phyloP scores from a whole-genome alignment of 176 grass and related monocot species.

The Paspalum notatum region DNA sequence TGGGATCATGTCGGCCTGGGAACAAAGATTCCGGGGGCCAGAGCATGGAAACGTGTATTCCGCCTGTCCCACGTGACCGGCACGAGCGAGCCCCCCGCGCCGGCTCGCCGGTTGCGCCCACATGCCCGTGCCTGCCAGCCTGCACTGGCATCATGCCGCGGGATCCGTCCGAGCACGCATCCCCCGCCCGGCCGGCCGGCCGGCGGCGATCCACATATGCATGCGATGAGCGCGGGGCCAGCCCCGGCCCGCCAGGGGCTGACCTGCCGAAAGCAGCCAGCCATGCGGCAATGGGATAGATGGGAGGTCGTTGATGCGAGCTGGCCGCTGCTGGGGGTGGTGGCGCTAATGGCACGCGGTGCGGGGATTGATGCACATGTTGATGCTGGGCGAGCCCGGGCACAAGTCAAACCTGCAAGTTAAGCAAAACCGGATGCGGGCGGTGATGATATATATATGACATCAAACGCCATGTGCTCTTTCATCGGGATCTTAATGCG shows the following conservation, averaged over 20 bases:
- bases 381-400: constrained; percentile 30
- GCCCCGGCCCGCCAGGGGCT: neutral
- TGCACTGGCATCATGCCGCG: no score
- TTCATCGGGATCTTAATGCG: constrained; percentile 30
- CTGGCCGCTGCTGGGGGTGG: neutral
- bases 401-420: constrained; percentile 48
- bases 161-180: constrained; percentile 42
- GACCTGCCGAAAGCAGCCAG: neutral
- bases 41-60: constrained; percentile 55
- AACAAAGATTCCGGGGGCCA: constrained; percentile 73
- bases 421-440: neutral
- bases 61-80: constrained; percentile 61
- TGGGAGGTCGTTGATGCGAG: constrained; percentile 16
- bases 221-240: neutral
- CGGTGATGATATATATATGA: neutral
- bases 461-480: constrained; percentile 17
- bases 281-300: neutral
- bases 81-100: constrained; percentile 43
- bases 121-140: constrained; percentile 33
- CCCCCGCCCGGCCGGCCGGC: neutral
- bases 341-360: neutral
- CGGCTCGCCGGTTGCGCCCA: constrained; percentile 66
- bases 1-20: constrained; percentile 38
- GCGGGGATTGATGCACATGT: constrained; percentile 44
- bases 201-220: constrained; percentile 29